Evolutionary conservation across 768 basidiomycete genomes (phyloP).

Genomic region (Phanerodontia chrysosporium): DNA sequence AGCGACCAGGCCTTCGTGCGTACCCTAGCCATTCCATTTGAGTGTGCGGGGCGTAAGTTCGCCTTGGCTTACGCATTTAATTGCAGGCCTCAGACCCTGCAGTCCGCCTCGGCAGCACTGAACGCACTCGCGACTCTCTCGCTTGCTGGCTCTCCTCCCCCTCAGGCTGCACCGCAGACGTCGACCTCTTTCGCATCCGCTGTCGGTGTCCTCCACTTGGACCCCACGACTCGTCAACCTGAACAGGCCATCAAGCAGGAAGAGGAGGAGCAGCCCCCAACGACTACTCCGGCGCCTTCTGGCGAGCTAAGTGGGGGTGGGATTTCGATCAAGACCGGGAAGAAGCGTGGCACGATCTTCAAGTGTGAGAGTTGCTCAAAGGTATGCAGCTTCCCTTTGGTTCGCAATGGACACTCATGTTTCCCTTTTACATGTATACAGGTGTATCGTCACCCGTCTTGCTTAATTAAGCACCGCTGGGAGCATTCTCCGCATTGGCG

Average conservation of each 20-base stretch:
- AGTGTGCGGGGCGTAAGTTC: conserved; percentile 6
- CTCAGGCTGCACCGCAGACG: conserved; percentile 22
- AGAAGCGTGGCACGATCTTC: conserved; percentile 83
- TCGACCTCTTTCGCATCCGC: conserved; percentile 20
- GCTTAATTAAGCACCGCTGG: conserved; percentile 97
- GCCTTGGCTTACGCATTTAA: conserved; percentile 1
- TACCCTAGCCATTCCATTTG: conserved; percentile 20
- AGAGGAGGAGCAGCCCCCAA: conserved; percentile 16
- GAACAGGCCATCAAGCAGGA: conserved; percentile 16
- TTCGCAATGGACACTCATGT: background rate
- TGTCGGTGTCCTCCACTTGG: conserved; percentile 15
- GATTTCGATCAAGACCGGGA: conserved; percentile 39
- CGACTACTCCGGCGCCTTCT: conserved; percentile 11
- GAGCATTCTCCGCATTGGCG: conserved; percentile 97
- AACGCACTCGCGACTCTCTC: conserved; percentile 39
- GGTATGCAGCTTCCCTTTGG: conserved; percentile 39
- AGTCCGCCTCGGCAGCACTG: conserved; percentile 32
- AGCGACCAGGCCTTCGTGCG: conserved; percentile 68
- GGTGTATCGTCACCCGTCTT: conserved; percentile 90
- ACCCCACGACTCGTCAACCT: conserved; percentile 6
- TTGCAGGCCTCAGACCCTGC: conserved; percentile 32
- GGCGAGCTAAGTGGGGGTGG: conserved; percentile 22
- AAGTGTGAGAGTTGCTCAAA: conserved; percentile 94
- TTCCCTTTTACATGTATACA: conserved; percentile 21
- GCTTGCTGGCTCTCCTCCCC: conserved; percentile 35